Percentiles rank a stretch among this genome's conserved stretches.
phyloP scores from a whole-genome alignment of 805 yeast genomes.

The Starmerella vaccinii region DNA sequence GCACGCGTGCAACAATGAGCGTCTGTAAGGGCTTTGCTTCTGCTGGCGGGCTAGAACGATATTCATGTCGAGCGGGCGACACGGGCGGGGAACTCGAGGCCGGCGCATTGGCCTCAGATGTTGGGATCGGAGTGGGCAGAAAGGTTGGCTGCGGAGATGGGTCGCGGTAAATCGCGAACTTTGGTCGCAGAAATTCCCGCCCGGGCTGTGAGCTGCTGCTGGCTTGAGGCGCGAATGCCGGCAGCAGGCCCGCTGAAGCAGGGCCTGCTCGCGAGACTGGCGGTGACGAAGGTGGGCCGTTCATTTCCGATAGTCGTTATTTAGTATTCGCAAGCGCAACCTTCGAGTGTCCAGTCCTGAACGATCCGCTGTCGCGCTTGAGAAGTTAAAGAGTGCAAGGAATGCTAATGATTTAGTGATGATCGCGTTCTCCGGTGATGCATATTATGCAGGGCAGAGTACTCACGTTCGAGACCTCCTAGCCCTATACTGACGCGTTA shows the following conservation, averaged over 20 bases:
- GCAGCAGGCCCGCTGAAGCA: conserved; percentile 8
- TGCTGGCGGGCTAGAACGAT: too few species aligned
- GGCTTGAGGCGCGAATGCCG: conserved; percentile 20
- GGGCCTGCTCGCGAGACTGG: conserved; percentile 7
- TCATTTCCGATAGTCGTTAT: conserved; percentile 1
- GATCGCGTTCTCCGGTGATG: conserved; percentile 5
- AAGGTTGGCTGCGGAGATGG: conserved; percentile 2
- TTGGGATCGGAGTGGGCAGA: conserved; percentile 23
- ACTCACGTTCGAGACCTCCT: background rate
- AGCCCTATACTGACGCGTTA: background rate
- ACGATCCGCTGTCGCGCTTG: background rate
- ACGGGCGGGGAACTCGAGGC: conserved; percentile 17
- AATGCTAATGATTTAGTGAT: conserved; percentile 1
- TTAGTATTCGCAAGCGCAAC: background rate
- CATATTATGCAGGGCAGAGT: conserved; percentile 2
- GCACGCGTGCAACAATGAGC: conserved; percentile 17
- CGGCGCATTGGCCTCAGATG: conserved; percentile 20
- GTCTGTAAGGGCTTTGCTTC: conserved; percentile 11
- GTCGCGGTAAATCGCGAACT: conserved; percentile 16
- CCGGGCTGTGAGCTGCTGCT: background rate
- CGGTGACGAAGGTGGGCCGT: conserved; percentile 24
- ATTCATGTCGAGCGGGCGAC: conserved; percentile 8
- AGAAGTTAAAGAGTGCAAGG: background rate
- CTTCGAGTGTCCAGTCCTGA: background rate
- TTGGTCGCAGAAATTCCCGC: conserved; percentile 10